A percentile compares a stretch with the other conserved stretches of the same genome.
These are phyloP conservation scores for Ceratobasidium sp. DNA, from an alignment of 1,284 basidiomycete genomes.

Conservation along the genomic window DNA sequence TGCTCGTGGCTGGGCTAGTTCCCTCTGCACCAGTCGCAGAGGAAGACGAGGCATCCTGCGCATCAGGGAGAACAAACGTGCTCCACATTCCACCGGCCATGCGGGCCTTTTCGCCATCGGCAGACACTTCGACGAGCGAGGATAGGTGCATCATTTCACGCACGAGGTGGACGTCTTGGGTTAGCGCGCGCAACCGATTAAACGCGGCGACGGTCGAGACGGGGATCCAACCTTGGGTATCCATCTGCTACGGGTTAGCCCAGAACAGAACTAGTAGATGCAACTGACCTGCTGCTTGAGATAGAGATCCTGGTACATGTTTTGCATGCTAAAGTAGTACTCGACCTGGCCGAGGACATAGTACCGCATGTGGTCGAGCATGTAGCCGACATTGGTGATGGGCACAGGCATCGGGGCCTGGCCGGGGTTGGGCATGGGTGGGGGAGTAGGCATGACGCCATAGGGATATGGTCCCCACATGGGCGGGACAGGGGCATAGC, in stretches of 20 bases:
- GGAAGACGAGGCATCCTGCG: conserved; percentile 46
- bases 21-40: conserved; percentile 1
- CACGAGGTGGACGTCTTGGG: conserved; percentile 69
- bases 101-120: conserved; percentile 64
- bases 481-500: conserved; percentile 7
- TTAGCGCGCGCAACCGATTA: conserved; percentile 78
- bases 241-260: conserved; percentile 68
- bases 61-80: conserved; percentile 75
- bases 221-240: conserved; percentile 85
- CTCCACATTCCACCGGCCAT: conserved; percentile 65
- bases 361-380: conserved; percentile 50
- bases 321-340: conserved; percentile 60
- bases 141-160: conserved; percentile 74
- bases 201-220: conserved; percentile 83
- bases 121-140: conserved; percentile 73
- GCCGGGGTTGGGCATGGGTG: neutral
- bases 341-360: conserved; percentile 56
- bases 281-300: conserved; percentile 54
- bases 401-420: conserved; percentile 50
- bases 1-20: conserved; percentile 21
- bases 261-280: neutral
- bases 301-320: conserved; percentile 58
- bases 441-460: conserved; percentile 22
- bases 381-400: conserved; percentile 47
- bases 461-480: conserved; percentile 32